Evolutionary conservation across 805 yeast genomes (phyloP), one percentile per base, ranked within the genome.

Genomic region (Starmerella floris): DNA sequence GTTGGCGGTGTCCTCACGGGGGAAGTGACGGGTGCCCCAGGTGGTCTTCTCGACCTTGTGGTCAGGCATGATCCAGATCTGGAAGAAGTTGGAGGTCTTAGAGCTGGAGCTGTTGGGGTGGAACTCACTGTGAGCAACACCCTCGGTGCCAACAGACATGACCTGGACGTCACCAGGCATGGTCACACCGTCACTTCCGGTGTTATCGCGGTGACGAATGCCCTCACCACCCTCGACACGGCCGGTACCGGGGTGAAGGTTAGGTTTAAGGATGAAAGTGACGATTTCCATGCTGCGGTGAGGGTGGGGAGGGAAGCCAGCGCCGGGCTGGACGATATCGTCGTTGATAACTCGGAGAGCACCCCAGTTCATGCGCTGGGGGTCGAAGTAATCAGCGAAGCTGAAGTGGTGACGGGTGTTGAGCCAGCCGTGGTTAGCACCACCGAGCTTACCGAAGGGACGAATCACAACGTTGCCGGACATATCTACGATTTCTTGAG

Each of bases 241-340:
- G 25, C 30, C 21, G 5, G 46, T 46, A 13, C 36, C 44, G 9
- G 50, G 50, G 39, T 46, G 50, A 13, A 22, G 19, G 36, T 46
- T 46, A 6, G 23, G 43, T 25, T 23, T 41, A 30, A 37, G 23
- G n/a, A 48, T 37, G 33, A 27, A 48, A 30, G 41, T 39, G 27
- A 48, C 37, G 31, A 48, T 48, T 43, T 48, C 51, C 51, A 48
- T 48, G 30, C 23, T 35, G 20, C 49, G 46, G 45, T 48, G 51
- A 26, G 51, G 51, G 40, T 48, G 51, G 17, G 51, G 41, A 13
- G 46, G 49, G 51, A 48, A 48, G 23, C 51, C 51, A 9, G 45
- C 13, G 26, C 44, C 46, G 11, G 49, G 37, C 23, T 34, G 30
- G 22, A 48, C 37, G 37, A 43, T 44, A 19, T 48, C 51, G 41